These are phyloP conservation scores for Chenopodium album DNA, from an alignment of 148 eudicot genomes.

Conservation along the genomic window DNA sequence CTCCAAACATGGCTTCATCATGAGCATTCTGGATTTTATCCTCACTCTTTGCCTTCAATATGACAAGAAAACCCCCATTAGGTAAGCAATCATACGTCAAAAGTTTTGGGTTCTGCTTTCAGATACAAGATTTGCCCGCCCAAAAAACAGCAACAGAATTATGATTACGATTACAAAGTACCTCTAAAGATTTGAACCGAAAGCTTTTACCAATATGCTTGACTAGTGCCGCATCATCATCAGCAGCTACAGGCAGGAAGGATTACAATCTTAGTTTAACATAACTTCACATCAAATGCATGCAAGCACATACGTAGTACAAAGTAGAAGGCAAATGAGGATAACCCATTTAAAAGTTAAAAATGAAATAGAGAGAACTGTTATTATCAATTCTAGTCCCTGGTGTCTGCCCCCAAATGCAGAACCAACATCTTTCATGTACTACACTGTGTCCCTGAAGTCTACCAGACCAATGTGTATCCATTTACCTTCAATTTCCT, in stretches of 20 bases:
- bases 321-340: neutral
- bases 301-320: neutral
- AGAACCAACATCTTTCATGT: neutral
- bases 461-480: neutral
- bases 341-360: neutral
- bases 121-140: neutral
- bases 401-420: neutral
- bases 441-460: neutral
- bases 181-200: slow-evolving; percentile 84
- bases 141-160: neutral
- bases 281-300: neutral
- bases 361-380: neutral
- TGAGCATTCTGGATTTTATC: slow-evolving; percentile 72
- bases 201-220: slow-evolving; percentile 82
- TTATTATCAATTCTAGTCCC: neutral
- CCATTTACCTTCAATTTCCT: slow-evolving; percentile 75
- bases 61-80: neutral
- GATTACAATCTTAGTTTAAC: neutral
- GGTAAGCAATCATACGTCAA: neutral
- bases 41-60: slow-evolving; percentile 62
- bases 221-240: slow-evolving; percentile 74
- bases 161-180: slow-evolving; percentile 20
- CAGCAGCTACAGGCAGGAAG: slow-evolving; percentile 53
- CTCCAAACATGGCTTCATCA: slow-evolving; percentile 94
- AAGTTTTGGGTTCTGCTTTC: neutral